Evolutionary conservation across 192 early-diverging fungal genomes (phyloP), one percentile per base, ranked within the genome.

Genomic region (Geosiphon pyriformis): DNA sequence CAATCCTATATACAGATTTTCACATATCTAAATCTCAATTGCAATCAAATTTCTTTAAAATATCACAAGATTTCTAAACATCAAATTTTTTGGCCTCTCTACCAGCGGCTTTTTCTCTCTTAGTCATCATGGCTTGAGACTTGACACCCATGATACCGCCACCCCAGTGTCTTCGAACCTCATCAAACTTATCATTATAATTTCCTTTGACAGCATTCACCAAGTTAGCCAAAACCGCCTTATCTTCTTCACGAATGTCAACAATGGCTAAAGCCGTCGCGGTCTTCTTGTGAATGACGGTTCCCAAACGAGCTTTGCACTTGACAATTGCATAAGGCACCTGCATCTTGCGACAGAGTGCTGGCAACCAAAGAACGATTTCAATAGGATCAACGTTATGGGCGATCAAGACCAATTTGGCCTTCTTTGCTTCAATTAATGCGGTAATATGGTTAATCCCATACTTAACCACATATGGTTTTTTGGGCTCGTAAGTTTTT

Each of bases 391-490:
- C 95, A 75, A 99, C 95, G 79, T 99, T 95, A 75, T 97, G 86
- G 74, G 97, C 97, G 83, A 99, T 99, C 76, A 99, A 87, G 56
- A 99, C 97, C 64, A 99, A 85, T 80, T 90, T 83, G 75, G 97
- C 94, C 89, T 96, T 96, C 92, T 99, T 99, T 82, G 89, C 86
- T 87, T 99, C 97, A 63, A 99, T 80, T 46, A 99, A 85, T 61
- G 91, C 92, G 74, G 94, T 94, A 75, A 99, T 91, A 85, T 99
- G 97, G 88, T 99, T 99, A 80, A 99, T 94, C 84, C 97, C 97
- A 83, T 94, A 94, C 92, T 99, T 98, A 84, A 99, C 89, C 61
- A 92, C 79, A 73, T 88, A 78, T 63, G 94, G 94, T 92, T 98
- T 98, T 84, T 93, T 91, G 70, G 88, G 79, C 70, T 85, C 80